These are phyloP conservation scores for Penicillium brevicompactum DNA, from an alignment of 2,329 filamentous ascomycete species.

Conservation along the genomic window DNA sequence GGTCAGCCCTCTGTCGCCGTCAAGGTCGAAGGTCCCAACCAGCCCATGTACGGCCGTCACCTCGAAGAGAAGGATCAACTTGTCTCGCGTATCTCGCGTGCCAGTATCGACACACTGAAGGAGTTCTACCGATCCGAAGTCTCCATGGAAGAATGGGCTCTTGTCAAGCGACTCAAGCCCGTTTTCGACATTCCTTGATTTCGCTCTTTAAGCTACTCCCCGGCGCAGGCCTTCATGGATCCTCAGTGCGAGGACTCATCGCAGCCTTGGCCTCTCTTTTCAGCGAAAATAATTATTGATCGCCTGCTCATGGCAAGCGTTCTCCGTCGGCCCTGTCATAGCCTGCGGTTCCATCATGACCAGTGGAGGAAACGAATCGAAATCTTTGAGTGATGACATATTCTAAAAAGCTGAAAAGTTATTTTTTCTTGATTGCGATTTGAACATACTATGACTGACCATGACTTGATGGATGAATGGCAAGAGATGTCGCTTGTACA, in stretches of 20 bases:
- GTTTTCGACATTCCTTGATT: conserved; percentile 80
- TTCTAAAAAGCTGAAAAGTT: conserved; percentile 22
- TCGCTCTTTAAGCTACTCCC: background rate
- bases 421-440: conserved; percentile 23
- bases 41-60: conserved; percentile 92
- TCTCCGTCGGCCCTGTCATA: conserved; percentile 8
- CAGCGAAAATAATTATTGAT: conserved; percentile 3
- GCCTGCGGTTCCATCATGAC: conserved; percentile 6
- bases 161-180: conserved; percentile 94
- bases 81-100: conserved; percentile 83
- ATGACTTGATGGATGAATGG: conserved; percentile 26
- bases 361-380: conserved; percentile 10
- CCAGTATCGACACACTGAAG: conserved; percentile 92
- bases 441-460: conserved; percentile 31
- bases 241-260: background rate
- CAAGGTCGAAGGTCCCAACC: conserved; percentile 93
- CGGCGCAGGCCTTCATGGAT: conserved; percentile 1
- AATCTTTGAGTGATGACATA: conserved; percentile 16
- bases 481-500: conserved; percentile 30
- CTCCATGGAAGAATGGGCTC: conserved; percentile 86
- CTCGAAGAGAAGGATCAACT: conserved; percentile 87
- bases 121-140: conserved; percentile 91
- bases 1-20: conserved; percentile 95
- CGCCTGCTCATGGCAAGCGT: conserved; percentile 7
- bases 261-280: conserved; percentile 9